Percentiles rank a stretch among this genome's conserved stretches.
These are phyloP conservation scores for Pyracantha coccinea DNA, from an alignment of 331 rosid species.

Conservation along the genomic window DNA sequence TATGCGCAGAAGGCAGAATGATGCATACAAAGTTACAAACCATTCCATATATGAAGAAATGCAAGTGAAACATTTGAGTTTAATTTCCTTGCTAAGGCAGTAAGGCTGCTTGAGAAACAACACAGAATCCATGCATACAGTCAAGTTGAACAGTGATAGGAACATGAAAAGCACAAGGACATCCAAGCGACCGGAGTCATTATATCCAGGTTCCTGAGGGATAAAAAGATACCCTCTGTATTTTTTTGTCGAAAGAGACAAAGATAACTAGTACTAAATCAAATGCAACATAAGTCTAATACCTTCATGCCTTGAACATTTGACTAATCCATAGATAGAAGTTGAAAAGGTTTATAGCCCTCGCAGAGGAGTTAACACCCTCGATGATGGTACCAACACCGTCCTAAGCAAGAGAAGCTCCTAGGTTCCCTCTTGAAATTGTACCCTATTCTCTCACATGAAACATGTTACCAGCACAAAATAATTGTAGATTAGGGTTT, in stretches of 20 bases:
- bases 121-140: background rate
- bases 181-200: background rate
- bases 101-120: background rate
- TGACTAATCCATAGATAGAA: background rate
- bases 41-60: background rate
- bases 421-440: background rate
- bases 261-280: background rate
- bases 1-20: background rate
- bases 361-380: background rate
- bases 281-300: background rate
- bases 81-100: background rate
- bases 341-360: background rate
- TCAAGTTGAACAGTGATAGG: background rate
- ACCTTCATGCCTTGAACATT: background rate
- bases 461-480: background rate
- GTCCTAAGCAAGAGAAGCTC: background rate
- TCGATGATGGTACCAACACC: background rate
- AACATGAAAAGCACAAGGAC: background rate
- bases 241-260: too few relatives aligned
- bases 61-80: background rate
- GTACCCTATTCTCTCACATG: background rate
- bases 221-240: too few relatives aligned
- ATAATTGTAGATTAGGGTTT: background rate
- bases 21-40: background rate
- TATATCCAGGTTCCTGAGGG: background rate